Base-by-base conservation (phyloP, 169 alveolate species). In the Cryptosporidium tyzzeri region DNA sequence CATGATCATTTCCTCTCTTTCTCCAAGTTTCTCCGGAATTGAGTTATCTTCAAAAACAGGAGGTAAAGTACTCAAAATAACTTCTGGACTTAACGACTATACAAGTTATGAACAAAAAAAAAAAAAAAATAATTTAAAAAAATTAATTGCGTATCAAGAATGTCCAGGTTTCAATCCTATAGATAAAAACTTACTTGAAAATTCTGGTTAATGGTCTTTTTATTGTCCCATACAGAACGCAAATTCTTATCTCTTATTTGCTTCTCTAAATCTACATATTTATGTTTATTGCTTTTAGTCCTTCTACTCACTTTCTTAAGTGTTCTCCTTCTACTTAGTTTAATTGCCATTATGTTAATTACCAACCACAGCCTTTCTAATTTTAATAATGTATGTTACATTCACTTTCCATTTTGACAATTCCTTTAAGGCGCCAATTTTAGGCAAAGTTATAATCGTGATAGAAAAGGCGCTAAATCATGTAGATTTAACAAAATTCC, bases 201-300 rank as follows among this genome's bases (percentile, higher is more conserved):
- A 65, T 80, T 80, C 65, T 80, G 89, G 12, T 59, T 62, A 14
- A 80, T 48, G 50, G 89, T 80, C 62, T 59, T 80, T 29, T 65
- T 80, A 53, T 80, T 80, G 5, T 23, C 29, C 89, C 89, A 80
- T 2, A 59, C 65, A 48, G 68, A 61, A 12, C 89, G 55, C 67
- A 80, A 59, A 10, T 59, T 65, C 68, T 23, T 80, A 80, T 80
- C 89, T 29, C 89, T 80, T 62, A 80, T 80, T 59, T 80, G 89
- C 33, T 61, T 80, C 44, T 80, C 89, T 74, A 80, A 59, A 65
- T 80, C 75, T 6, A 80, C 89, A 65, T 80, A 80, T 48, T 41
- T 62, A 26, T 65, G 59, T 62, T 65, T 80, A 10, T 80, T 59
- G 62, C 75, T 80, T 37, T 80, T 80, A 1, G 89, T 80, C 44